Evolutionary conservation across 1,284 basidiomycete species (phyloP).

Genomic region (Irpex sp.): DNA sequence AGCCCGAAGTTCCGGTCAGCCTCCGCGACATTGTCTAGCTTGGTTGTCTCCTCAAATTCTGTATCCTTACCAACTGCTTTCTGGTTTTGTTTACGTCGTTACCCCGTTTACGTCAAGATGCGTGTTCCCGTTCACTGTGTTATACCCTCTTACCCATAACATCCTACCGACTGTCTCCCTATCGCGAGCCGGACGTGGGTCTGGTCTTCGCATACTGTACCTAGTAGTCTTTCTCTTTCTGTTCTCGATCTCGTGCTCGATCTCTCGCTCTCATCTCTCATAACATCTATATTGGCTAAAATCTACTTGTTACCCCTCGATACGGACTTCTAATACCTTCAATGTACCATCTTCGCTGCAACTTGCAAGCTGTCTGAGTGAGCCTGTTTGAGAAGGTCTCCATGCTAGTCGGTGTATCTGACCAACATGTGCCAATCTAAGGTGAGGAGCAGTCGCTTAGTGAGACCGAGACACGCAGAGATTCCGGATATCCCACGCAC

Average conservation of each 20-base stretch:
- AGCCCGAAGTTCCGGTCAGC: constrained; percentile 85
- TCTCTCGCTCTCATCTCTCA: constrained; percentile 13
- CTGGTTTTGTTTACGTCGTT: constrained; percentile 28
- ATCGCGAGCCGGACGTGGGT: constrained; percentile 39
- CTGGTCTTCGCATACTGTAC: constrained; percentile 59
- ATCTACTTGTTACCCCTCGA: constrained; percentile 29
- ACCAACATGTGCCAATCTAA: constrained; percentile 58
- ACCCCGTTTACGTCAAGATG: constrained; percentile 38
- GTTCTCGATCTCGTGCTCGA: neutral
- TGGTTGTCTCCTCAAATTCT: constrained; percentile 42
- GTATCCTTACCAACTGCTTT: constrained; percentile 68
- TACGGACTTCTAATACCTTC: constrained; percentile 58
- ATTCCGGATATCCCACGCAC: constrained; percentile 28
- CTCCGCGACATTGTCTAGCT: constrained; percentile 79
- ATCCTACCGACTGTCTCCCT: constrained; percentile 60
- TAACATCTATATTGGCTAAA: constrained; percentile 34
- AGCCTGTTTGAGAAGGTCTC: constrained; percentile 36
- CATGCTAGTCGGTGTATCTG: constrained; percentile 68
- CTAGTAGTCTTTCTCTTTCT: constrained; percentile 40
- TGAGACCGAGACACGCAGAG: neutral
- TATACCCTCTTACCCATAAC: constrained; percentile 66
- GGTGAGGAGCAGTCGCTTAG: neutral
- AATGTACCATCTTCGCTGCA: constrained; percentile 79
- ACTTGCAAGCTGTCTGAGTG: constrained; percentile 37
- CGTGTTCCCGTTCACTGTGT: constrained; percentile 37